phyloP scores from a whole-genome alignment of 176 grass and related monocot species.

The Phyllostachys edulis region DNA sequence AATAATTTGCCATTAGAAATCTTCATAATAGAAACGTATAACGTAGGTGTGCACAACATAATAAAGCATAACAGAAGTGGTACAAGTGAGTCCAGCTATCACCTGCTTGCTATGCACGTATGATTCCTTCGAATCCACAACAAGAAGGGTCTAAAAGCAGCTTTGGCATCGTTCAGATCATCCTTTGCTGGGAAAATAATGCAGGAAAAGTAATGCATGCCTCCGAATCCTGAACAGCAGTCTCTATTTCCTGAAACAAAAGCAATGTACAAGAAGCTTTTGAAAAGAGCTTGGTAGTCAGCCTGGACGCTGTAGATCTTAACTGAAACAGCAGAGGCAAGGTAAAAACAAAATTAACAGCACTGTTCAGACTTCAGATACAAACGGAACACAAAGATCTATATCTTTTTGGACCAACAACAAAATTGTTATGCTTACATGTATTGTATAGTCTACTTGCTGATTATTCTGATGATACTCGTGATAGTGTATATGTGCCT shows the following conservation, averaged over 20 bases:
- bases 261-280: not conserved
- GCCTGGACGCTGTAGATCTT: not conserved
- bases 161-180: conserved; percentile 17
- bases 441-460: not conserved
- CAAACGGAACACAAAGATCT: not conserved
- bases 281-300: not conserved
- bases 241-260: conserved; percentile 15
- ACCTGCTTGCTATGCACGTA: conserved; percentile 35
- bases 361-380: not conserved
- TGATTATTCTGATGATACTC: not conserved
- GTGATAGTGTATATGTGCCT: not conserved
- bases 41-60: conserved; percentile 15
- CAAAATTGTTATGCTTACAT: not conserved
- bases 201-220: not conserved
- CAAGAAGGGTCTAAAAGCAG: conserved; percentile 17
- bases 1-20: conserved; percentile 38
- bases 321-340: not conserved
- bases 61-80: conserved; percentile 33
- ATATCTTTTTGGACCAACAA: not conserved
- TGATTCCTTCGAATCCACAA: conserved; percentile 32
- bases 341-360: not conserved
- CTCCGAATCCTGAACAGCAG: conserved; percentile 9
- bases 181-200: conserved; percentile 4
- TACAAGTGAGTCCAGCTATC: conserved; percentile 44
- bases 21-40: conserved; percentile 36